Conservation (phyloP, 352 stramenopile genomes). For the Phytophthora nicotianae region DNA sequence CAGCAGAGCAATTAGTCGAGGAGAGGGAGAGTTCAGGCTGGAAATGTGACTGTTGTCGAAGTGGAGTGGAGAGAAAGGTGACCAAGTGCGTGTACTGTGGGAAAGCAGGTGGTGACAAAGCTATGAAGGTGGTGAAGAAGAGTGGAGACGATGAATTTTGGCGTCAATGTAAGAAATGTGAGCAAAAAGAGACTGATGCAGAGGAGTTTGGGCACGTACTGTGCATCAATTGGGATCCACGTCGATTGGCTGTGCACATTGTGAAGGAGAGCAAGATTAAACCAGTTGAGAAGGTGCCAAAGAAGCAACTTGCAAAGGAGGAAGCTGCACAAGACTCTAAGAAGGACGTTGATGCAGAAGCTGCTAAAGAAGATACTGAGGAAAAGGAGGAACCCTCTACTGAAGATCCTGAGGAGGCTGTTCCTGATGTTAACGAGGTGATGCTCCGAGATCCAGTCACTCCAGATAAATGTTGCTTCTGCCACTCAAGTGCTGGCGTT, state of each 20-base stretch:
- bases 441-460: slow-evolving; percentile 26
- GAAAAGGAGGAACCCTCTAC: slow-evolving; percentile 6
- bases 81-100: slow-evolving; percentile 49
- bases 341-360: neutral
- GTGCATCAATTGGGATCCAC: slow-evolving; percentile 59
- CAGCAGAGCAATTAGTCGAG: neutral
- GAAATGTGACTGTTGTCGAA: slow-evolving; percentile 52
- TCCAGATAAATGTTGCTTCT: slow-evolving; percentile 57
- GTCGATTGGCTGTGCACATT: slow-evolving; percentile 29
- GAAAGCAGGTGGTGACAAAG: slow-evolving; percentile 25
- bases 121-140: slow-evolving; percentile 41
- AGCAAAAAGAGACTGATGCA: neutral
- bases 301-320: slow-evolving; percentile 26
- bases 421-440: slow-evolving; percentile 11
- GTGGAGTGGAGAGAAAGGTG: slow-evolving; percentile 17
- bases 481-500: slow-evolving; percentile 37
- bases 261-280: slow-evolving; percentile 32
- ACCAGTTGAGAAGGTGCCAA: slow-evolving; percentile 15
- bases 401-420: slow-evolving; percentile 17
- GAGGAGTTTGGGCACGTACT: slow-evolving; percentile 48
- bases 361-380: slow-evolving; percentile 12
- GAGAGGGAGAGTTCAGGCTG: slow-evolving; percentile 19
- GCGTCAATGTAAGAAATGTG: slow-evolving; percentile 9
- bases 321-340: slow-evolving; percentile 10
- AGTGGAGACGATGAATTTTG: slow-evolving; percentile 25